Percentiles rank a stretch among this genome's conserved stretches.
Conservation (phyloP, 2,329 filamentous ascomycete genomes). For the Ophidiomyces ophidiicola region DNA sequence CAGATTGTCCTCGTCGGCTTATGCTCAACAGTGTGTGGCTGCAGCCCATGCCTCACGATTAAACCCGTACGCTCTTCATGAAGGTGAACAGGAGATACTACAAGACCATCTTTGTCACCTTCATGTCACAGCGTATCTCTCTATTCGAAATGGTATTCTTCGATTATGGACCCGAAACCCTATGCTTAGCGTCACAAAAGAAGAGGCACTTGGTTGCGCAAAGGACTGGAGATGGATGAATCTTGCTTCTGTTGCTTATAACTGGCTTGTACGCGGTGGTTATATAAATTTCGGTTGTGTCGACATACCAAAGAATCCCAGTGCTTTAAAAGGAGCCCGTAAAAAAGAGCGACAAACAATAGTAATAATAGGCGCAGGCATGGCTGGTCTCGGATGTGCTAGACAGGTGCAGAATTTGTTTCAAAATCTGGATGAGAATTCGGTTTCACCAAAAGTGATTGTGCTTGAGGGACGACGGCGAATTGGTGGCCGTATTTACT, state of each 20-base stretch:
- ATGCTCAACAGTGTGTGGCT: slow-evolving; percentile 80
- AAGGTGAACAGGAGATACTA: slow-evolving; percentile 69
- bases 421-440: slow-evolving; percentile 60
- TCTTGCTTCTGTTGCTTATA: slow-evolving; percentile 73
- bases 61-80: slow-evolving; percentile 78
- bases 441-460: slow-evolving; percentile 58
- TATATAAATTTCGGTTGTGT: slow-evolving; percentile 97
- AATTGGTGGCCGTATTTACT: slow-evolving; percentile 88
- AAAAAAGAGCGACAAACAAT: slow-evolving; percentile 54
- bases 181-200: slow-evolving; percentile 63
- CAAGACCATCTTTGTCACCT: slow-evolving; percentile 70
- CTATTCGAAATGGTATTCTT: slow-evolving; percentile 88
- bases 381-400: slow-evolving; percentile 83
- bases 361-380: slow-evolving; percentile 82
- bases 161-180: slow-evolving; percentile 82
- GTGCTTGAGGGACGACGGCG: slow-evolving; percentile 77
- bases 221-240: slow-evolving; percentile 81
- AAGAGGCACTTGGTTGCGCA: slow-evolving; percentile 83
- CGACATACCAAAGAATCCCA: slow-evolving; percentile 45
- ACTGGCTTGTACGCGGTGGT: slow-evolving; percentile 81
- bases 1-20: slow-evolving; percentile 58
- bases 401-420: slow-evolving; percentile 82
- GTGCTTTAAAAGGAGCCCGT: slow-evolving; percentile 31
- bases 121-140: slow-evolving; percentile 90
- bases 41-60: slow-evolving; percentile 82